phyloP scores from a whole-genome alignment of 1,284 basidiomycete species.

The Phylloboletellus chloephorus region DNA sequence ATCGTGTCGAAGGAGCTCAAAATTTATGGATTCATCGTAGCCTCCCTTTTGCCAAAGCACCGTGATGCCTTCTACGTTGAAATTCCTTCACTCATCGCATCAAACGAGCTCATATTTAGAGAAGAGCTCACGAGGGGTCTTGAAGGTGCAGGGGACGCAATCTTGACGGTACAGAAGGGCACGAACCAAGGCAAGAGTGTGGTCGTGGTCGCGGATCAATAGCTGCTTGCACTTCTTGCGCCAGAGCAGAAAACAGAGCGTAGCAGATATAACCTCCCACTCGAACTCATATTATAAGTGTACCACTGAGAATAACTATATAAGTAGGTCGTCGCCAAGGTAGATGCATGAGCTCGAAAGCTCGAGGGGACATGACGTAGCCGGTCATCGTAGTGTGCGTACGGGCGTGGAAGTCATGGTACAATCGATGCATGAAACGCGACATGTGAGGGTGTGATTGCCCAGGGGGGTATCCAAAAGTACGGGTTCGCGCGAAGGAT shows the following conservation, averaged over 20 bases:
- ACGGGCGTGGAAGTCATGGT: constrained; percentile 2
- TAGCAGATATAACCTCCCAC: not conserved
- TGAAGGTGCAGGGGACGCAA: constrained; percentile 7
- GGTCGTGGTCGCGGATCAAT: constrained; percentile 10
- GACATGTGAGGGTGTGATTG: constrained; percentile 2
- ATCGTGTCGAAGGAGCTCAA: constrained; percentile 12
- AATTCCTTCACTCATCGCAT: constrained; percentile 5
- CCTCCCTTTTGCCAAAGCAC: constrained; percentile 5
- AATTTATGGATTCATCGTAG: constrained; percentile 6
- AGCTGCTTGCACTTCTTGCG: constrained; percentile 1
- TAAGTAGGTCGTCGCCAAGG: constrained; percentile 17
- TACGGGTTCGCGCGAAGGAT: constrained; percentile 9
- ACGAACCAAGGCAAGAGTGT: constrained; percentile 7
- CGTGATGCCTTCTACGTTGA: constrained; percentile 4
- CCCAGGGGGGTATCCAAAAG: constrained; percentile 21
- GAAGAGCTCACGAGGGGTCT: constrained; percentile 11
- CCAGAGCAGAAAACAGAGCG: not conserved
- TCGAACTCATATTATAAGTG: constrained; percentile 17
- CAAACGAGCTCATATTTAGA: constrained; percentile 4
- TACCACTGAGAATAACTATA: constrained; percentile 20
- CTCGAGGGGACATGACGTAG: not conserved
- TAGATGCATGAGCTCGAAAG: constrained; percentile 7
- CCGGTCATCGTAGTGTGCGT: constrained; percentile 9
- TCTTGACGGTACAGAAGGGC: constrained; percentile 11
- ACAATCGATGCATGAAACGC: constrained; percentile 5